Evolutionary conservation across 768 basidiomycete genomes (phyloP), one percentile per base, ranked within the genome.

Genomic region (Cyclocybe cylindracea): DNA sequence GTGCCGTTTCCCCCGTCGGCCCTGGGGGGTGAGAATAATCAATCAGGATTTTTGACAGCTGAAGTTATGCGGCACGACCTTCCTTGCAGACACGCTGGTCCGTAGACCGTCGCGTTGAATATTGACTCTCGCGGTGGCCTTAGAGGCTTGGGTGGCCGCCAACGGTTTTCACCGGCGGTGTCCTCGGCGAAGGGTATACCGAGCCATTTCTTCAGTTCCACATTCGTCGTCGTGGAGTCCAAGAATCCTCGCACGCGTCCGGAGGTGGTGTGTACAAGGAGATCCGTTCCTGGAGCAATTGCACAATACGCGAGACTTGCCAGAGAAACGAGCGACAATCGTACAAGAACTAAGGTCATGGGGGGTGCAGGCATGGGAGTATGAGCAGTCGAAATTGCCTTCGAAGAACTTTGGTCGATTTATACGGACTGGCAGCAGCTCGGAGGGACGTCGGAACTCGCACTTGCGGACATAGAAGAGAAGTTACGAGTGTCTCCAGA

Each of bases 51-150:
- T 46, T 18, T 7, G 19, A 10, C 24, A 33, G 29, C 19, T 31
- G n/a, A 9, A 3, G 8, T 7, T 16, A 4, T 10, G 2, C 16
- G 9, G 10, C 36, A 56, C 29, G 14, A 69, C 67, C 69, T 60
- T 53, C 69, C 69, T 51, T 70, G 68, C 19, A 69, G 46, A 50
- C 66, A 70, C 5, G 68, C 69, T 33, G 68, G 67, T 2, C 68
- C 69, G 50, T 68, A 69, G 7, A 33, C 54, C n/a, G 65, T 59
- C 32, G 66, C 69, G 44, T 68, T 62, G 51, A 69, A 62, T 9
- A 66, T 46, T 5, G 16, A 31, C 7, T 38, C 44, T 7, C 47
- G 41, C 2, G 46, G 19, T 6, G 61, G 52, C 41, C 39, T 45
- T 7, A 66, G 24, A 4, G 60, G 61, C 39, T 62, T 37, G 16